phyloP scores from a whole-genome alignment of 495 filamentous ascomycete genomes.

The Choiromyces venosus region DNA sequence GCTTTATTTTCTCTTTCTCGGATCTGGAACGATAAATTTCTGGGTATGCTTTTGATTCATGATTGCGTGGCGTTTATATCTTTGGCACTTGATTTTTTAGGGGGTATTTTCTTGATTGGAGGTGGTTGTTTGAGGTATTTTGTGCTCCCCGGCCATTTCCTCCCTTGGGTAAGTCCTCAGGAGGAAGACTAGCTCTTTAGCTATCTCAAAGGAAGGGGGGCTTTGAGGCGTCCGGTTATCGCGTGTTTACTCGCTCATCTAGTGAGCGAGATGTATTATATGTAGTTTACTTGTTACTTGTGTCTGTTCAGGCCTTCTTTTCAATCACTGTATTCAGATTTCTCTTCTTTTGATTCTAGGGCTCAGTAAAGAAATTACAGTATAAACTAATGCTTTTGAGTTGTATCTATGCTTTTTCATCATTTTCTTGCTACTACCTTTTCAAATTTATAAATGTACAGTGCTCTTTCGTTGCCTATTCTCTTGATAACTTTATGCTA shows the following conservation, averaged over 20 bases:
- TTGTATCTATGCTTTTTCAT: background rate
- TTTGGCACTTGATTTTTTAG: background rate
- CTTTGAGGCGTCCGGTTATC: constrained; percentile 2
- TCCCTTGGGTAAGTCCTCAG: background rate
- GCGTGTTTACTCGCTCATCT: background rate
- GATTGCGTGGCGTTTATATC: background rate
- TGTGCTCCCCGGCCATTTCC: background rate
- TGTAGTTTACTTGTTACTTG: background rate
- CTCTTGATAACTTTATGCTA: background rate
- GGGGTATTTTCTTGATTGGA: background rate
- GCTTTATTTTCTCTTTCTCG: background rate
- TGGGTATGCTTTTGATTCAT: background rate
- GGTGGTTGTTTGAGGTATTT: background rate
- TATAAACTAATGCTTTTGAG: background rate
- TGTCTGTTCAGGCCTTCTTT: background rate
- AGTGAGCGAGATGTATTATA: background rate
- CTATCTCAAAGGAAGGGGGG: background rate
- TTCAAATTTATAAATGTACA: background rate
- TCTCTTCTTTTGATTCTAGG: background rate
- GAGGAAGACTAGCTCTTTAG: background rate
- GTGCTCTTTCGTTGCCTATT: background rate
- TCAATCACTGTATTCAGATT: background rate
- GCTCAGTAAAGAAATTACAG: background rate
- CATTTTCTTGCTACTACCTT: background rate
- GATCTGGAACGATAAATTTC: background rate